These are phyloP conservation scores for Diplodia scrobiculata DNA, from an alignment of 2,329 filamentous ascomycete species.

Conservation along the genomic window DNA sequence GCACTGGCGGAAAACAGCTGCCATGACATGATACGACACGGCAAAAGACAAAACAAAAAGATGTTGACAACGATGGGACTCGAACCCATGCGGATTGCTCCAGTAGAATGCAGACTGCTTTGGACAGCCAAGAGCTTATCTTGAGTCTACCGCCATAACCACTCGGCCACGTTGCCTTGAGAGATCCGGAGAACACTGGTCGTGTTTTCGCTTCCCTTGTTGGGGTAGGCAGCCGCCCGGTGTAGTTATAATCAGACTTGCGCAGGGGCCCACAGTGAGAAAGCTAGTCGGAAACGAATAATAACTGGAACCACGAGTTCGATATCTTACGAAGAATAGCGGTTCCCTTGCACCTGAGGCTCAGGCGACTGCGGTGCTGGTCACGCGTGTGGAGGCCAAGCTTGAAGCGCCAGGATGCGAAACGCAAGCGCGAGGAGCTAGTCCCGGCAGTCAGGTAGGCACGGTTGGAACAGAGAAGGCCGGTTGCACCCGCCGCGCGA, in stretches of 20 bases:
- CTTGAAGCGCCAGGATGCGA: neutral
- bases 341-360: neutral
- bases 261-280: no score
- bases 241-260: rapidly evolving
- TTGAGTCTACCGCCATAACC: slow-evolving; percentile 31
- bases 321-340: no score
- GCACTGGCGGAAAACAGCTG: neutral
- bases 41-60: slow-evolving; percentile 14
- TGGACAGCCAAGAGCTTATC: slow-evolving; percentile 17
- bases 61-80: slow-evolving; percentile 29
- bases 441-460: neutral
- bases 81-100: slow-evolving; percentile 29
- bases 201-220: no score
- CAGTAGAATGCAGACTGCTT: slow-evolving; percentile 29
- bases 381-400: neutral
- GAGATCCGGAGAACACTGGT: no score
- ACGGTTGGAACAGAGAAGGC: neutral
- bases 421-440: slow-evolving; percentile 3
- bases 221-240: rapidly evolving
- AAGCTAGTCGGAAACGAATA: no score
- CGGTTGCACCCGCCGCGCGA: slow-evolving; percentile 4
- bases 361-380: neutral
- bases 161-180: slow-evolving; percentile 30
- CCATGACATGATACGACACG: no score
- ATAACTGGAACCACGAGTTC: no score